A percentile compares a stretch with the other conserved stretches of the same genome.
These are phyloP conservation scores for Vachellia collinsii DNA, from an alignment of 306 rosid species.

Conservation along the genomic window DNA sequence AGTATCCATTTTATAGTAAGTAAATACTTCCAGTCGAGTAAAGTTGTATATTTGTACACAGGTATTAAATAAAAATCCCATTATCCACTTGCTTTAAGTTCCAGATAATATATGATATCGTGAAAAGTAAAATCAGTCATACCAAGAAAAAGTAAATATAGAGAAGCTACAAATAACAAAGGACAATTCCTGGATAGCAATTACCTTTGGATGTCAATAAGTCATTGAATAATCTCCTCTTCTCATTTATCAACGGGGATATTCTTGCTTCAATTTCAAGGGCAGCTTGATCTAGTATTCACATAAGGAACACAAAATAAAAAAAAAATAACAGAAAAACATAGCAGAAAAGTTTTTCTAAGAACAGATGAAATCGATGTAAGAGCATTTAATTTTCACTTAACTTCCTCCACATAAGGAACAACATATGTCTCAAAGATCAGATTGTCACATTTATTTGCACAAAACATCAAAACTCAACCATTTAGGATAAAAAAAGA, in stretches of 20 bases:
- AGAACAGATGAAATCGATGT: not conserved
- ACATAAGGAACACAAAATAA: constrained; percentile 25
- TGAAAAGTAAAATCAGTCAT: constrained; percentile 7
- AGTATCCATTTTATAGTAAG: constrained; percentile 10
- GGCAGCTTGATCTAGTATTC: constrained; percentile 66
- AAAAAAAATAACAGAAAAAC: constrained; percentile 29
- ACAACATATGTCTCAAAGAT: constrained; percentile 22
- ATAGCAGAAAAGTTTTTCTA: constrained; percentile 14
- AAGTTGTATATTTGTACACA: constrained; percentile 23
- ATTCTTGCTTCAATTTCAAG: constrained; percentile 79
- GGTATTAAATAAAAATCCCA: constrained; percentile 17
- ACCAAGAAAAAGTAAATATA: not conserved
- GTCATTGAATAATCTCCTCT: constrained; percentile 82
- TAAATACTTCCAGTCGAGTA: not conserved
- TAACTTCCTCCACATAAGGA: not conserved
- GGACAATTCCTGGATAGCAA: constrained; percentile 33
- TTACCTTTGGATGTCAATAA: constrained; percentile 89
- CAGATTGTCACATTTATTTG: constrained; percentile 8
- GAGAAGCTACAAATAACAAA: constrained; percentile 31
- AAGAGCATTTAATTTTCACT: constrained; percentile 12
- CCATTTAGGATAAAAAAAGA: not conserved
- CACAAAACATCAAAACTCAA: constrained; percentile 13
- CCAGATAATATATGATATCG: not conserved
- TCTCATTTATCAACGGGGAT: constrained; percentile 65
- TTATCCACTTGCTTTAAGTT: constrained; percentile 8